Conservation (phyloP, 2,329 filamentous ascomycete species). For the Talaromyces rugulosus region DNA sequence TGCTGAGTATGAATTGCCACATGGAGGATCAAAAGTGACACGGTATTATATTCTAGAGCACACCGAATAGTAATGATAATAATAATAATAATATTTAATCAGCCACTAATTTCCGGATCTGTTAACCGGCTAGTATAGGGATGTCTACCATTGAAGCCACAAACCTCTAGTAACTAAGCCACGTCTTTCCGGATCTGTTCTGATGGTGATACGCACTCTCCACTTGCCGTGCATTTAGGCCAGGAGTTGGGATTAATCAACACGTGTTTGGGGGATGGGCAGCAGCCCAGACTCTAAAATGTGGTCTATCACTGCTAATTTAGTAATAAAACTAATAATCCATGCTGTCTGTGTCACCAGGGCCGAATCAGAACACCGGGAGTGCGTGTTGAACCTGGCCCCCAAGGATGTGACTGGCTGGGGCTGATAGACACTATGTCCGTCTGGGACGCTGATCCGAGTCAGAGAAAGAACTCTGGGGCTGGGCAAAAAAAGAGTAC, state of each 20-base stretch:
- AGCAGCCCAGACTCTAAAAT: not conserved
- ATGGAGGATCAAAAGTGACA: not conserved
- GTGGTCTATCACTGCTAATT: not conserved
- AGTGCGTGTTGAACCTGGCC: not conserved
- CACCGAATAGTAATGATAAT: no score
- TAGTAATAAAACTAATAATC: not conserved
- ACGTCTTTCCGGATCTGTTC: not conserved
- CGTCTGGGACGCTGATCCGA: not conserved
- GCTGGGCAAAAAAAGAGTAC: not conserved
- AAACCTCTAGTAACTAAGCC: not conserved
- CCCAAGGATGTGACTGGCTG: not conserved
- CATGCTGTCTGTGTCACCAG: not conserved
- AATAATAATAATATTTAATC: not conserved
- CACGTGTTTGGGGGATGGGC: not conserved
- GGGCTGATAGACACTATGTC: not conserved
- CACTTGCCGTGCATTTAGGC: no score
- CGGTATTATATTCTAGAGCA: no score
- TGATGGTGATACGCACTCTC: not conserved
- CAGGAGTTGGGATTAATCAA: not conserved
- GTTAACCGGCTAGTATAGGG: not conserved
- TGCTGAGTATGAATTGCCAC: not conserved
- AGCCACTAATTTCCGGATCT: not conserved
- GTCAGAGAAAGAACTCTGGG: not conserved
- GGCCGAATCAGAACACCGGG: not conserved
- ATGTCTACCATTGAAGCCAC: not conserved